phyloP scores from a whole-genome alignment of 2,329 filamentous ascomycete species.

The Trichophyton simii region DNA sequence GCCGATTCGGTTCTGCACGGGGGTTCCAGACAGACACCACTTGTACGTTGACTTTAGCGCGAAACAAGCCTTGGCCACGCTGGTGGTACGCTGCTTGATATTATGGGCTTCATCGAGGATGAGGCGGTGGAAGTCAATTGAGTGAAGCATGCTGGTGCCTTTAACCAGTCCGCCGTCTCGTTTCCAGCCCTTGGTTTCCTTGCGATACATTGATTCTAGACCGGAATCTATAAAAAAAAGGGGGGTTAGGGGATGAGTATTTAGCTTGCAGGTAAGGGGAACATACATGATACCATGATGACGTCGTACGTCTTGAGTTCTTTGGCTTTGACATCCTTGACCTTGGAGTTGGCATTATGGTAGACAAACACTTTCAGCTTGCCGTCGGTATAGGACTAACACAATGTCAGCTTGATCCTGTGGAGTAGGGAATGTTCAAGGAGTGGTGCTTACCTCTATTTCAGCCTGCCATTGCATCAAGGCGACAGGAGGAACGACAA shows the following conservation, averaged over 20 bases:
- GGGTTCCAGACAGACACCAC: constrained; percentile 92
- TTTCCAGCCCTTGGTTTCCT: constrained; percentile 80
- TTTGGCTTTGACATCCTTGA: constrained; percentile 61
- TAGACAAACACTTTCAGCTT: constrained; percentile 82
- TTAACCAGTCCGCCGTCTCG: constrained; percentile 70
- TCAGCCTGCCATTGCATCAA: constrained; percentile 90
- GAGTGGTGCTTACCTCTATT: constrained; percentile 43
- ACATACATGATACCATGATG: constrained; percentile 93
- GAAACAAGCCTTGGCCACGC: constrained; percentile 91
- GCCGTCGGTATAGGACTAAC: constrained; percentile 59
- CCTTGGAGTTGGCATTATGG: constrained; percentile 73
- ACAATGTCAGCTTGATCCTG: constrained; percentile 8
- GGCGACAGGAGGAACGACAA: constrained; percentile 83
- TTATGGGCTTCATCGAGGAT: constrained; percentile 93
- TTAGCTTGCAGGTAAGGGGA: background rate
- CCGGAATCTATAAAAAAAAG: constrained; percentile 37
- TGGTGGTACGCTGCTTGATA: constrained; percentile 72
- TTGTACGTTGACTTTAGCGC: constrained; percentile 77
- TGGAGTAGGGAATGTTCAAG: background rate
- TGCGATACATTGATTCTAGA: constrained; percentile 81
- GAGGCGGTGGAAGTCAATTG: constrained; percentile 75
- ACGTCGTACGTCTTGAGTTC: constrained; percentile 77
- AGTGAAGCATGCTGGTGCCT: constrained; percentile 66
- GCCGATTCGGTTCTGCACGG: constrained; percentile 91
- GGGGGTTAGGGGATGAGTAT: background rate